phyloP scores from a whole-genome alignment of 768 basidiomycete species.

The Lactifluus rugatus region DNA sequence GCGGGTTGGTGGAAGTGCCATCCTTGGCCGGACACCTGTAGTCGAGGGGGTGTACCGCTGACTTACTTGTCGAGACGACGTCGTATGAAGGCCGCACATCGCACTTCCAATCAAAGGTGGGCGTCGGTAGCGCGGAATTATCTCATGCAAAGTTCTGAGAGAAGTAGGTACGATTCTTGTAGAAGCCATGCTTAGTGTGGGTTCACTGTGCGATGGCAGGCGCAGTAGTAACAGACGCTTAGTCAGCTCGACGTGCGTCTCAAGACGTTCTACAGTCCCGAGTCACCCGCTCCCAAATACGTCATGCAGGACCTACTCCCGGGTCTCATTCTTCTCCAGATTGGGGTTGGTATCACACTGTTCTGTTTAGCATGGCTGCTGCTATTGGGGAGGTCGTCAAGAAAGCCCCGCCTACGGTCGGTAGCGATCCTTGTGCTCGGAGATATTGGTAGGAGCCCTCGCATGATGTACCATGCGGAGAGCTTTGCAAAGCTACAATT shows the following conservation, averaged over 20 bases:
- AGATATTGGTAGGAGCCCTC: constrained; percentile 89
- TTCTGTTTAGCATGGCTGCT: constrained; percentile 2
- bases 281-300: neutral
- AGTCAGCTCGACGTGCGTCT: neutral
- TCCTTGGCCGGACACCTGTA: constrained; percentile 9
- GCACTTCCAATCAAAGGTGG: neutral
- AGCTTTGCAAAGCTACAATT: constrained; percentile 79
- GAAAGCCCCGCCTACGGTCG: constrained; percentile 40
- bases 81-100: constrained; percentile 1
- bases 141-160: neutral
- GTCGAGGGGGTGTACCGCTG: constrained; percentile 10
- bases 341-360: neutral
- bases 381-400: neutral
- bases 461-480: constrained; percentile 98
- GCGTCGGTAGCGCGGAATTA: neutral
- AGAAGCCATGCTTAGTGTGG: neutral
- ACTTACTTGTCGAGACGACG: neutral
- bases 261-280: no score
- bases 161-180: neutral
- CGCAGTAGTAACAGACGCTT: neutral
- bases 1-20: neutral
- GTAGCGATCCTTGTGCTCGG: constrained; percentile 90
- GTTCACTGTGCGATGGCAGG: neutral
- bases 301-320: constrained; percentile 1
- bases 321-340: neutral